phyloP scores from a whole-genome alignment of 805 yeast genomes.

The Ogataea naganishii region DNA sequence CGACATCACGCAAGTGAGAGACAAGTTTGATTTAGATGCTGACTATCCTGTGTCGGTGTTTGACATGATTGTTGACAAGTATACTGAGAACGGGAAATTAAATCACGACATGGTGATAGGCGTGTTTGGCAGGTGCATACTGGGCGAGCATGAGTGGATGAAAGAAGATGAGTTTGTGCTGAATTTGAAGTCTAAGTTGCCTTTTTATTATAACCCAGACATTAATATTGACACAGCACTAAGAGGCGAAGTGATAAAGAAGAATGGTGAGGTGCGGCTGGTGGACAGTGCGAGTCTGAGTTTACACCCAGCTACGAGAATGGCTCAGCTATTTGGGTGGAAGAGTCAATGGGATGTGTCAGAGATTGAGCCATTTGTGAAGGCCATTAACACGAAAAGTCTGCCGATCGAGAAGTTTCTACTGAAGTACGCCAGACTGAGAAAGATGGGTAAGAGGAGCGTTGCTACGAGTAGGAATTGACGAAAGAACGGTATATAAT shows the following conservation, averaged over 20 bases:
- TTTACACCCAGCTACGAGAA: conserved; percentile 35
- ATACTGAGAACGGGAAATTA: conserved; percentile 4
- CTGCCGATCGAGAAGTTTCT: conserved; percentile 49
- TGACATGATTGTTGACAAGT: conserved; percentile 6
- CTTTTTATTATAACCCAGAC: conserved; percentile 41
- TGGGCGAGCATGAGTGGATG: conserved; percentile 5
- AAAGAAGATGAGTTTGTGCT: conserved; percentile 46
- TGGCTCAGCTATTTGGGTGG: conserved; percentile 41
- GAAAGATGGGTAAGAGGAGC: conserved; percentile 32
- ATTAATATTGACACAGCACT: conserved; percentile 47
- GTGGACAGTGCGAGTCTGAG: conserved; percentile 44
- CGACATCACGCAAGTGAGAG: not conserved
- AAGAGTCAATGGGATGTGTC: conserved; percentile 54
- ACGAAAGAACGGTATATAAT: conserved; percentile 3
- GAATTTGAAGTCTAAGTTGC: conserved; percentile 54
- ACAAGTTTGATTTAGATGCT: not conserved
- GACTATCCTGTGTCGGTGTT: conserved; percentile 6
- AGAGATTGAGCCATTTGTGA: conserved; percentile 57
- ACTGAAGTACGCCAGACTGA: conserved; percentile 54
- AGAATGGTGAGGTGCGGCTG: conserved; percentile 46
- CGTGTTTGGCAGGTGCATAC: conserved; percentile 9
- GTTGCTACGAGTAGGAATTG: conserved; percentile 10
- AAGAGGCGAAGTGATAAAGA: conserved; percentile 30
- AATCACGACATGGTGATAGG: conserved; percentile 10
- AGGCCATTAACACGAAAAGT: conserved; percentile 45